These are phyloP conservation scores for Tephrocybe sp. DNA, from an alignment of 768 basidiomycete species.

Conservation along the genomic window DNA sequence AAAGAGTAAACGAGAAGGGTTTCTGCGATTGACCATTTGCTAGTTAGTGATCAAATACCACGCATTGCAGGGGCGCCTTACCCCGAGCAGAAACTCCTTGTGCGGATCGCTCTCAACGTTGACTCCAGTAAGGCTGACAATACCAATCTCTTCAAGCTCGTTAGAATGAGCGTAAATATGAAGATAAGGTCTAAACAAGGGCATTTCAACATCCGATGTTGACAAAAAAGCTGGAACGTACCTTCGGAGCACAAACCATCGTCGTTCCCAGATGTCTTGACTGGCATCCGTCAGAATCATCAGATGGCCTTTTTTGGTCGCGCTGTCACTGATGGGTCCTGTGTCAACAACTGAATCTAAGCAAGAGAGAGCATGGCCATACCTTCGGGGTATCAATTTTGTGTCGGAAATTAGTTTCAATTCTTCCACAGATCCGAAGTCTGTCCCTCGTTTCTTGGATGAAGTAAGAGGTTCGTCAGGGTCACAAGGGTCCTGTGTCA, in stretches of 20 bases:
- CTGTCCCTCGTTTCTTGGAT: slow-evolving; percentile 27
- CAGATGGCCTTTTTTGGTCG: slow-evolving; percentile 83
- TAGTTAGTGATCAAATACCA: not conserved
- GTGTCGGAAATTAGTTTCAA: slow-evolving; percentile 72
- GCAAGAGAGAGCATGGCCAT: slow-evolving; percentile 8
- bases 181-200: slow-evolving; percentile 72
- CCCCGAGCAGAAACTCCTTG: slow-evolving; percentile 85
- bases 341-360: slow-evolving; percentile 3
- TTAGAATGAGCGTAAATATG: slow-evolving; percentile 82
- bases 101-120: slow-evolving; percentile 84
- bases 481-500: slow-evolving; percentile 69
- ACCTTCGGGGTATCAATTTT: slow-evolving; percentile 74
- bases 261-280: slow-evolving; percentile 75
- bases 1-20: slow-evolving; percentile 84
- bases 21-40: slow-evolving; percentile 43
- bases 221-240: slow-evolving; percentile 24
- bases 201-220: not conserved
- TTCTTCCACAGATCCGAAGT: slow-evolving; percentile 42
- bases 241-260: slow-evolving; percentile 89
- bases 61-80: slow-evolving; percentile 37
- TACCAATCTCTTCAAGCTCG: slow-evolving; percentile 78
- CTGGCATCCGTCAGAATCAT: slow-evolving; percentile 79
- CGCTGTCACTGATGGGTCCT: slow-evolving; percentile 56
- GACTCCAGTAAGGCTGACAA: slow-evolving; percentile 81
- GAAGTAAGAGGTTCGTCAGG: slow-evolving; percentile 40